These are phyloP conservation scores for Inosperma sp. DNA, from an alignment of 768 basidiomycete genomes.

Conservation along the genomic window DNA sequence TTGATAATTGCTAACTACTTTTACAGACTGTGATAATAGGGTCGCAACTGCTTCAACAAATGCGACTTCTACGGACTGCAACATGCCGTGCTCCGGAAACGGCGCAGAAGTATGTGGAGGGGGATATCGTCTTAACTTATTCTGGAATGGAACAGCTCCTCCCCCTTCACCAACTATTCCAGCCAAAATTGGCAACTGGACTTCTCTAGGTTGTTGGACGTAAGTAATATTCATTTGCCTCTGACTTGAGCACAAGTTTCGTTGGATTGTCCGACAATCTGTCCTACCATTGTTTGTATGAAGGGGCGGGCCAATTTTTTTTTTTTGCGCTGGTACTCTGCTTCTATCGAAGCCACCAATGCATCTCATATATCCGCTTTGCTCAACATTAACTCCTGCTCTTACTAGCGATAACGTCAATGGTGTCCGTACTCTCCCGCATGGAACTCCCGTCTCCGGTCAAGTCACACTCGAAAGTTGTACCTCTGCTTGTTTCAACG, in stretches of 20 bases:
- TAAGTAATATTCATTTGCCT: slow-evolving; percentile 29
- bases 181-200: slow-evolving; percentile 57
- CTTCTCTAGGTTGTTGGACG: slow-evolving; percentile 73
- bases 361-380: slow-evolving; percentile 24
- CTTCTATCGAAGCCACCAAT: slow-evolving; percentile 22
- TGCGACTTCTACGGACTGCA: slow-evolving; percentile 51
- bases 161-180: slow-evolving; percentile 52
- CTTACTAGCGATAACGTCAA: slow-evolving; percentile 40
- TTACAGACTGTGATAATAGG: slow-evolving; percentile 58
- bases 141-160: slow-evolving; percentile 55
- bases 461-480: slow-evolving; percentile 52
- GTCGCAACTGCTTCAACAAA: slow-evolving; percentile 44
- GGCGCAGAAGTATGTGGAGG: slow-evolving; percentile 57
- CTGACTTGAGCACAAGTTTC: background rate
- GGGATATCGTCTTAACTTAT: slow-evolving; percentile 54
- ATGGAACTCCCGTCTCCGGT: slow-evolving; percentile 33
- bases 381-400: background rate
- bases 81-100: slow-evolving; percentile 58
- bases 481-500: slow-evolving; percentile 55
- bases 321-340: slow-evolving; percentile 13
- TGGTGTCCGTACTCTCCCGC: slow-evolving; percentile 39
- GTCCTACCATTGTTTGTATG: no score
- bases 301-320: background rate
- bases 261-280: background rate
- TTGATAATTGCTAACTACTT: slow-evolving; percentile 3